Conservation (phyloP, 106 monocot genomes). For the Acorus calamus region DNA sequence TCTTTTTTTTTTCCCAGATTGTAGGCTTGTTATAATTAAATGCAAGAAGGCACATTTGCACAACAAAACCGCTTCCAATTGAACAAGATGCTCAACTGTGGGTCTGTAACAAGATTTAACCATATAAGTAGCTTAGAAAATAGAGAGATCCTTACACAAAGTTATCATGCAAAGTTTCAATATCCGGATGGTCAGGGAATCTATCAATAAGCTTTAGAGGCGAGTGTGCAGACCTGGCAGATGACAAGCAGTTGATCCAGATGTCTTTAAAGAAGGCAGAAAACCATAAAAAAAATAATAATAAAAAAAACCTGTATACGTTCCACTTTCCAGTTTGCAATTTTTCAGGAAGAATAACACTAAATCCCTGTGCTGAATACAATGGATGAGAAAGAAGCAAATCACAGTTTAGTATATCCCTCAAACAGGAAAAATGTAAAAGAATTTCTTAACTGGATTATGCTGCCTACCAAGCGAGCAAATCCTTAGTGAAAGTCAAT, state of each 20-base stretch:
- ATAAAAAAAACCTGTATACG: slow-evolving; percentile 64
- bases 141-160: slow-evolving; percentile 57
- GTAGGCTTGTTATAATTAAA: no score
- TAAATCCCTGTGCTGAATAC: slow-evolving; percentile 52
- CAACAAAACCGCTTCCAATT: no score
- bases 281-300: neutral
- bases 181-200: slow-evolving; percentile 53
- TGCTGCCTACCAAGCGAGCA: no score
- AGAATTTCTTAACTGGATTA: no score
- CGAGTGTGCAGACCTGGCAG: slow-evolving; percentile 60
- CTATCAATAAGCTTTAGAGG: slow-evolving; percentile 61
- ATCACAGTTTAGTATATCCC: no score
- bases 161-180: slow-evolving; percentile 89
- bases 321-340: slow-evolving; percentile 85
- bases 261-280: neutral
- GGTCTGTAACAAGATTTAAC: no score
- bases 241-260: neutral
- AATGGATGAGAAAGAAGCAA: slow-evolving; percentile 2
- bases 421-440: no score
- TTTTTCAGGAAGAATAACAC: slow-evolving; percentile 71
- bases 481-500: no score
- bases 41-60: no score
- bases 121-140: no score
- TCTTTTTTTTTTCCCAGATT: no score
- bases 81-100: no score